Conservation (phyloP, 139 green algal genomes). For the Closterium sp. region DNA sequence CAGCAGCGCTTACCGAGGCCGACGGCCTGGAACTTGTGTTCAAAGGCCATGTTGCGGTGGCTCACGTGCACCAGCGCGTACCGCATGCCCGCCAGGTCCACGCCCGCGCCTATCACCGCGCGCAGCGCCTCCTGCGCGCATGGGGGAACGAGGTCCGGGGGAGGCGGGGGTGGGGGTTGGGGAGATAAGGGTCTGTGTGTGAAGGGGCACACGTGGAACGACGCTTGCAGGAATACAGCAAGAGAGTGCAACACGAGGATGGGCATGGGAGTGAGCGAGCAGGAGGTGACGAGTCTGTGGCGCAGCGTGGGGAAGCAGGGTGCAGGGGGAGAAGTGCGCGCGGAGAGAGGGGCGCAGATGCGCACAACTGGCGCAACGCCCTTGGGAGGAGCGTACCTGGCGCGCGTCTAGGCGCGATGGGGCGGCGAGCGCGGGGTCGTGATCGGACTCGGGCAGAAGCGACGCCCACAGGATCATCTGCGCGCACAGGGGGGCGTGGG, state of each 20-base stretch:
- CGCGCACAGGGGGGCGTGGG: not conserved
- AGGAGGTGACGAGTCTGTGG: not conserved
- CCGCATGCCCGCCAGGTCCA: constrained; percentile 46
- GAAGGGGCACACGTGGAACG: not conserved
- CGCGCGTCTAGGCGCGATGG: not conserved
- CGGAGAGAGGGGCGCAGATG: not conserved
- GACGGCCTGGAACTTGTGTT: constrained; percentile 53
- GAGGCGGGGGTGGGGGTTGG: too few relatives aligned
- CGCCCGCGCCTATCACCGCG: not conserved
- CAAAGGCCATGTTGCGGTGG: constrained; percentile 50
- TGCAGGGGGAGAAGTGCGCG: not conserved
- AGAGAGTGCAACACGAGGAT: not conserved
- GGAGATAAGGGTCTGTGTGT: too few relatives aligned
- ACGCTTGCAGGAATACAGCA: not conserved
- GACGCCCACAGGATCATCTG: constrained; percentile 21
- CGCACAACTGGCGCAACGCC: not conserved
- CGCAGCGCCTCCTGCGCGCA: not conserved
- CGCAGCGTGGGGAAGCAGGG: not conserved
- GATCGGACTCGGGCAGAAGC: constrained; percentile 10
- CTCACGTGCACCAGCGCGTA: constrained; percentile 47
- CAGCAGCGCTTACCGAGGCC: constrained; percentile 31
- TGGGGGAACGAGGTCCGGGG: not conserved
- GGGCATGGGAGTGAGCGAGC: not conserved
- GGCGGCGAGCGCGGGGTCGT: not conserved
- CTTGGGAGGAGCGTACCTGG: not conserved